phyloP scores from a whole-genome alignment of 78 protist genomes.

The Goniomonas avonlea region DNA sequence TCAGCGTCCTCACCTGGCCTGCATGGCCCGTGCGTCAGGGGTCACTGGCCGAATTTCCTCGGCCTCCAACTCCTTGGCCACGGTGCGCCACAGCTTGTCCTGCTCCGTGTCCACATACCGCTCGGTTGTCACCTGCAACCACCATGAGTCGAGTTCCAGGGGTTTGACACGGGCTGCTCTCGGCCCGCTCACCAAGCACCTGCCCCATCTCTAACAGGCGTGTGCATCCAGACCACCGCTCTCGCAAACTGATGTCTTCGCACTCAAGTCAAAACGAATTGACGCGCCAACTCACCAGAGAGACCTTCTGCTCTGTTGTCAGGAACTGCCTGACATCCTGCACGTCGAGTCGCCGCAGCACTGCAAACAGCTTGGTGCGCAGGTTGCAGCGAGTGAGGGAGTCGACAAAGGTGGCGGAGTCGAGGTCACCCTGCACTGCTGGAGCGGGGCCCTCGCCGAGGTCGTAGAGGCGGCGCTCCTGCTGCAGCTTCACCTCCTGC shows the following conservation, averaged over 20 bases:
- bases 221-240: neutral
- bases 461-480: neutral
- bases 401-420: neutral
- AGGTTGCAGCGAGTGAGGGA: neutral
- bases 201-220: neutral
- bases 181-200: no score
- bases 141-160: no score
- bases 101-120: neutral
- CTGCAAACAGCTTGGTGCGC: neutral
- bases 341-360: neutral
- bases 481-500: neutral
- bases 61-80: neutral
- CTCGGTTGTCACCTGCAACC: neutral
- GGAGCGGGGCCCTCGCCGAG: neutral
- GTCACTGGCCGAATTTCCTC: constrained; percentile 19
- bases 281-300: neutral
- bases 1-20: no score
- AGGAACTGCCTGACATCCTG: neutral
- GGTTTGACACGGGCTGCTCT: no score
- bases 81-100: neutral
- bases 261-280: neutral
- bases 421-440: neutral
- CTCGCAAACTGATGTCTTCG: neutral
- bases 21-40: neutral
- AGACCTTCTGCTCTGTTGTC: no score